These are phyloP conservation scores for Atalantia buxifolia DNA, from an alignment of 345 rosid genomes.

Conservation along the genomic window DNA sequence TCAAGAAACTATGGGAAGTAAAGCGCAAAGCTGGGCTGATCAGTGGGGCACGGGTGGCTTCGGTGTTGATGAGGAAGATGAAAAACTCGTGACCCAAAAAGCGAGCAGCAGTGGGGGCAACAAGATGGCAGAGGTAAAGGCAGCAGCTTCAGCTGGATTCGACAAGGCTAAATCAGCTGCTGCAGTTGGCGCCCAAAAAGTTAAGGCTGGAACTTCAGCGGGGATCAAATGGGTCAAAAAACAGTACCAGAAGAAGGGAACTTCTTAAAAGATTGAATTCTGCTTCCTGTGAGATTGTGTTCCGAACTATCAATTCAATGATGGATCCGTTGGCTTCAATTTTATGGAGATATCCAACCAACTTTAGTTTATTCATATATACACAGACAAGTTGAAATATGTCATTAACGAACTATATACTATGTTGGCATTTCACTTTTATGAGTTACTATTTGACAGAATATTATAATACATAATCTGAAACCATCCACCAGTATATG, in stretches of 20 bases:
- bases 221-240: constrained; percentile 28
- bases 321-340: not conserved
- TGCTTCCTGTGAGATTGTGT: not conserved
- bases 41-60: constrained; percentile 12
- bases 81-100: not conserved
- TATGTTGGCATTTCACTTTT: no score
- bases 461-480: not conserved
- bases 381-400: no score
- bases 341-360: not conserved
- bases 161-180: constrained; percentile 24
- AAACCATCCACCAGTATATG: not conserved
- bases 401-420: no score
- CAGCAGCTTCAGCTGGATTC: constrained; percentile 18
- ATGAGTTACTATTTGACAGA: no score
- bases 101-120: not conserved
- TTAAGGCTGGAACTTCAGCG: constrained; percentile 16
- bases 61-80: constrained; percentile 5
- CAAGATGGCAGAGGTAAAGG: constrained; percentile 21
- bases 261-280: constrained; percentile 6
- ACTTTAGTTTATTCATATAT: not conserved
- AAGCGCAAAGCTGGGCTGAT: constrained; percentile 21
- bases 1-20: constrained; percentile 14
- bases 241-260: constrained; percentile 12
- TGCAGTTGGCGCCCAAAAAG: constrained; percentile 15
- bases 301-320: no score